Base-by-base conservation (phyloP, 2,329 filamentous ascomycete species). In the Aspergillus sp. region DNA sequence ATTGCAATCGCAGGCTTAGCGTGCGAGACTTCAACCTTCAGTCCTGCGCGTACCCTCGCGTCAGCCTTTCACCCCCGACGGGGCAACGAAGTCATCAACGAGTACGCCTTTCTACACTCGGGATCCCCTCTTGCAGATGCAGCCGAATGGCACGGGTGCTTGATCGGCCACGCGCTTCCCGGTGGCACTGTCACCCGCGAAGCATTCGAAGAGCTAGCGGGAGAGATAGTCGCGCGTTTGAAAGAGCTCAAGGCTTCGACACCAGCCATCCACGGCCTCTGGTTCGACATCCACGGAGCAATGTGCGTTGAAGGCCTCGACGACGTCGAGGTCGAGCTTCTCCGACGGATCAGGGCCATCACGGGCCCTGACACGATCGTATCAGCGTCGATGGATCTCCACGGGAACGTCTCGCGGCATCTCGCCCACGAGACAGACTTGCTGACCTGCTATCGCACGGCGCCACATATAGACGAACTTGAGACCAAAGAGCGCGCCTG, bases 261-360 rank as follows among this genome's bases (percentile, higher is more conserved):
- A 0, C 61, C 59, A 8, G 56, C 57, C 0, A 51, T 81, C 2
- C 73, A 81, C 47, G 79, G 79, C 1, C 60, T 82, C 7, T 82
- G 79, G 79, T 79, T 79, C 50, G 79, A 82, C 54, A 82, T 82
- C 26, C 79, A 82, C 56, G 79, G 79, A 13, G 79, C 79, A 3
- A 82, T 82, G 79, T 78, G 74, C 42, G 79, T 82, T 1, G 75
- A 80, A 33, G 77, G 66, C 0, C 49, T 81, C 4, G 73, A 77
- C 35, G 79, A 82, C 57, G 65, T 63, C 1, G 79, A 82, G 52
- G 72, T 69, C 2, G 75, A 79, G 49, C 72, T 82, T 24, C 65
- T 82, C 17, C 61, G 63, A 11, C 75, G 77, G 0, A 72, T 80
- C 11, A 70, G 79, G 2, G 52, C 45, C 0, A 73, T 80, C 3